Evolutionary conservation across 2,329 filamentous ascomycete genomes (phyloP).

Genomic region (Colletotrichum viniferum): DNA sequence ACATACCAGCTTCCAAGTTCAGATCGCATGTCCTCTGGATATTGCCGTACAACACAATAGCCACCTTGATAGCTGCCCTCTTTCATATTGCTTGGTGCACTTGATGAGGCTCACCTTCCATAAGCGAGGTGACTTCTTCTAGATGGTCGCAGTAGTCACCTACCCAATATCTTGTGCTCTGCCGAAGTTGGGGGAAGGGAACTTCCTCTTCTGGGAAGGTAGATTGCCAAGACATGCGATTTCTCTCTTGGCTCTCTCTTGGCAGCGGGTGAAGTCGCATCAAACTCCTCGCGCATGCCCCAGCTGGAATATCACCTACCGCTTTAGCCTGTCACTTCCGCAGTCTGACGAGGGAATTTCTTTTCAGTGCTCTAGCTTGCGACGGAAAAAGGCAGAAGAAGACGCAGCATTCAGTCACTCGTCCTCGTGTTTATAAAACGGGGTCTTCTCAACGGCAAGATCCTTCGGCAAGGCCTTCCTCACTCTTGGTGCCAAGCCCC

Average conservation of each 20-base stretch:
- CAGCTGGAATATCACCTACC: slow-evolving; percentile 5
- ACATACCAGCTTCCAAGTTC: background rate
- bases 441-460: background rate
- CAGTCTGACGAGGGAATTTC: background rate
- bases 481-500: background rate
- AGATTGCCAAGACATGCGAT: background rate
- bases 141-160: background rate
- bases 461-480: background rate
- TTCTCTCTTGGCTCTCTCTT: slow-evolving; percentile 12
- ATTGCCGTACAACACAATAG: fast-evolving
- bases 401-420: background rate
- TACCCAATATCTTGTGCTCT: background rate
- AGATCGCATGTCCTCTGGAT: background rate
- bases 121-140: background rate
- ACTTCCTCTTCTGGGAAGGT: slow-evolving; percentile 4
- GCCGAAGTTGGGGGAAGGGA: background rate
- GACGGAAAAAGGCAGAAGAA: background rate
- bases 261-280: background rate
- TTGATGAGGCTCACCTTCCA: background rate
- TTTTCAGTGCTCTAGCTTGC: no score
- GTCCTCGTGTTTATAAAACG: background rate
- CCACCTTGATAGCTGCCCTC: background rate
- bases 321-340: background rate
- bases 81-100: no score
- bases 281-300: background rate